Conservation (phyloP, 2,329 filamentous ascomycete genomes). For the Escovopsis sp. region DNA sequence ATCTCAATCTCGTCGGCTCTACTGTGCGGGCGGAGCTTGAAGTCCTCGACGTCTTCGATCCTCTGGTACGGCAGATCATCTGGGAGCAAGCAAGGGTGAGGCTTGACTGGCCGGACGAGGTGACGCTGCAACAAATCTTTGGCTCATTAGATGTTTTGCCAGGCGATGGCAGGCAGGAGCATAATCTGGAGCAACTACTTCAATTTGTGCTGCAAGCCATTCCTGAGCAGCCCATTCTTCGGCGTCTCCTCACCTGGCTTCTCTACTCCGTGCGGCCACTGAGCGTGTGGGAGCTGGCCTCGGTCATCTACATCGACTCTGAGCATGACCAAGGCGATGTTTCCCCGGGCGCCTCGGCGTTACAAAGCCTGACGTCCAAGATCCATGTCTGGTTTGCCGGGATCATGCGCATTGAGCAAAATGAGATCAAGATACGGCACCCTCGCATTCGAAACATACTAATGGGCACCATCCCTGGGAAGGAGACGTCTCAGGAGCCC, state of each 20-base stretch:
- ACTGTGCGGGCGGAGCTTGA: constrained; percentile 8
- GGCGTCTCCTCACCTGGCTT: constrained; percentile 4
- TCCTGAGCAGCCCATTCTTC: constrained; percentile 2
- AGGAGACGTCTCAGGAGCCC: not conserved
- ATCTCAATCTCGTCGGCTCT: constrained; percentile 1
- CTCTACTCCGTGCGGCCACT: constrained; percentile 6
- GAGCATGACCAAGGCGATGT: constrained; percentile 1
- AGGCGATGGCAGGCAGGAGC: not conserved
- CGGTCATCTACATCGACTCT: constrained; percentile 3
- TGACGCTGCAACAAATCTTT: constrained; percentile 2
- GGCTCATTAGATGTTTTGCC: not conserved
- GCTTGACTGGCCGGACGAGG: constrained; percentile 3
- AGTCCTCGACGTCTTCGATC: constrained; percentile 5
- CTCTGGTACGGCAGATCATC: constrained; percentile 2
- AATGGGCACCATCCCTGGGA: not conserved
- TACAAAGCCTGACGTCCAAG: constrained; percentile 3
- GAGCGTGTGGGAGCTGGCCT: constrained; percentile 5
- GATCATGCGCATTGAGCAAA: constrained; percentile 5
- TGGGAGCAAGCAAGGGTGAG: constrained; percentile 4
- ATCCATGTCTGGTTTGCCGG: constrained; percentile 5
- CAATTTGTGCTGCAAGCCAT: constrained; percentile 4
- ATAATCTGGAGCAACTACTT: constrained; percentile 3
- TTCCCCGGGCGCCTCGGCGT: not conserved
- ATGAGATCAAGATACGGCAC: constrained; percentile 4
- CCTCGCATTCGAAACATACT: constrained; percentile 4